Percentiles rank a stretch among this genome's conserved stretches.
Conservation (phyloP, 495 filamentous ascomycete genomes). For the Antarctomyces pellizariae region DNA sequence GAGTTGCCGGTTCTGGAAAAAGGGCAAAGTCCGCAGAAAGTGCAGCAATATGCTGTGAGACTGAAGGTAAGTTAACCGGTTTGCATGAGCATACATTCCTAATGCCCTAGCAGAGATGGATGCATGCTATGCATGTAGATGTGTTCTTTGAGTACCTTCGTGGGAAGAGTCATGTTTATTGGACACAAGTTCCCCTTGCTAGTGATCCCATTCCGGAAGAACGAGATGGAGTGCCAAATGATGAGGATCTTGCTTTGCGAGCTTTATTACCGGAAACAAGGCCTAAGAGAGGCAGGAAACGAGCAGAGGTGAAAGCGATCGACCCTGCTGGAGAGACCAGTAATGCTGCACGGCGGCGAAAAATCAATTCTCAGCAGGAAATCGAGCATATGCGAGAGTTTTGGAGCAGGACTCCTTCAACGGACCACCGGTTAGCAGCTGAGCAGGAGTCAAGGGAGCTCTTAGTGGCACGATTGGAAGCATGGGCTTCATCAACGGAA, state of each 20-base stretch:
- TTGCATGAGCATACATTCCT: constrained; percentile 1
- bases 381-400: too few relatives aligned
- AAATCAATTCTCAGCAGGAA: too few relatives aligned
- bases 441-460: too few relatives aligned
- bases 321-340: constrained; percentile 36
- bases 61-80: constrained; percentile 43
- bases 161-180: constrained; percentile 61
- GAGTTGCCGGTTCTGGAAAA: constrained; percentile 67
- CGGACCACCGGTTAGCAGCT: too few relatives aligned
- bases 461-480: too few relatives aligned
- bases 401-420: too few relatives aligned
- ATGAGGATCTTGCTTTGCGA: constrained; percentile 81
- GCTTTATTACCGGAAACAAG: constrained; percentile 76
- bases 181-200: constrained; percentile 48
- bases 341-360: too few relatives aligned
- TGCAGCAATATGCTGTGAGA: constrained; percentile 90
- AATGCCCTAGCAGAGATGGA: constrained; percentile 54
- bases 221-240: constrained; percentile 68
- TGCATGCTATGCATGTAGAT: constrained; percentile 95
- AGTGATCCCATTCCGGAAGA: constrained; percentile 38
- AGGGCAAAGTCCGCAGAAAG: constrained; percentile 86
- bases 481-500: too few relatives aligned
- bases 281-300: constrained; percentile 70
- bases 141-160: constrained; percentile 87
- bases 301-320: constrained; percentile 51